phyloP scores from a whole-genome alignment of 257 asterid species.

The Capsicum chinense region DNA sequence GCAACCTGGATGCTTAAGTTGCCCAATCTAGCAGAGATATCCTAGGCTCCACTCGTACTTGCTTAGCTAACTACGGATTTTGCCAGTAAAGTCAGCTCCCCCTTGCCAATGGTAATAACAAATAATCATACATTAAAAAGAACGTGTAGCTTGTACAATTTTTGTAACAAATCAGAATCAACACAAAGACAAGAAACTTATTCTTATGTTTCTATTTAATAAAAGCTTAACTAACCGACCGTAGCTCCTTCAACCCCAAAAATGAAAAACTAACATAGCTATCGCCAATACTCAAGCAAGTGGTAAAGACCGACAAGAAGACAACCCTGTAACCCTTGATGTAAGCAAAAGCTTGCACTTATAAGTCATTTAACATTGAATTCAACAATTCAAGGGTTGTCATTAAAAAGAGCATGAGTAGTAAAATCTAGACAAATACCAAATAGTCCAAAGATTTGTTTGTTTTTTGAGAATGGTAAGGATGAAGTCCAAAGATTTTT shows the following conservation, averaged over 20 bases:
- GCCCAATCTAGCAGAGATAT: background rate
- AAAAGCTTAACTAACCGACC: background rate
- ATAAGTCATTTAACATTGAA: background rate
- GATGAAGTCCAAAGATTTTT: background rate
- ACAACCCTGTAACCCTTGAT: too few species aligned
- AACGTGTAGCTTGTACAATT: background rate
- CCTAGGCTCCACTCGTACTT: background rate
- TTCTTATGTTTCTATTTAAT: background rate
- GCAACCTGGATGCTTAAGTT: background rate
- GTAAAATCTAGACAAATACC: background rate
- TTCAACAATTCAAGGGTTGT: background rate
- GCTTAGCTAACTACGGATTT: background rate
- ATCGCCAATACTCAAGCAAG: background rate
- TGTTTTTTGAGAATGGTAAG: too few species aligned
- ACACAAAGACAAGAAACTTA: background rate
- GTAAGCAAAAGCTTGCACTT: too few species aligned
- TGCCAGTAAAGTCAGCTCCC: background rate
- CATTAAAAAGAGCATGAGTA: background rate
- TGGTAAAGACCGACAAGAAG: background rate
- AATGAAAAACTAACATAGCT: background rate
- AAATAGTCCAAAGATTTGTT: background rate
- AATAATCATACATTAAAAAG: background rate
- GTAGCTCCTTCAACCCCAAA: background rate
- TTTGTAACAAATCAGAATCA: background rate
- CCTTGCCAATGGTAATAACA: background rate